phyloP scores from a whole-genome alignment of 176 grass and related monocot genomes.

The Bolboschoenus planiculmis region DNA sequence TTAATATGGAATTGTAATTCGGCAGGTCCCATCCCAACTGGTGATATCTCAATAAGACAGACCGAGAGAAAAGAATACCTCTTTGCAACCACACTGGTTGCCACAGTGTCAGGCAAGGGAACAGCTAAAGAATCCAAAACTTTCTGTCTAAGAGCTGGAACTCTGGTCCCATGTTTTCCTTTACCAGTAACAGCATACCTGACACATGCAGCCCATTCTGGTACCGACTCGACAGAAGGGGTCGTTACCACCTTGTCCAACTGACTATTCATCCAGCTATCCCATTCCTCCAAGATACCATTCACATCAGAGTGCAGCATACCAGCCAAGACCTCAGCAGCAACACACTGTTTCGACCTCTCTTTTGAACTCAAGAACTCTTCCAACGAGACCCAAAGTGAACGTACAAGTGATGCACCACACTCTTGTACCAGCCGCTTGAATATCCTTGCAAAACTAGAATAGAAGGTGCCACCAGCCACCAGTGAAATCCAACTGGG shows the following conservation, averaged over 20 bases:
- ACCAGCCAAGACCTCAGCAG: constrained; percentile 90
- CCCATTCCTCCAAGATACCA: constrained; percentile 44
- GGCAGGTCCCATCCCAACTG: constrained; percentile 54
- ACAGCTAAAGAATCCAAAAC: constrained; percentile 71
- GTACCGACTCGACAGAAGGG: constrained; percentile 85
- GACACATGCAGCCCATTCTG: constrained; percentile 96
- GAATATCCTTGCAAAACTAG: constrained; percentile 92
- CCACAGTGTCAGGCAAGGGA: constrained; percentile 47
- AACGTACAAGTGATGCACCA: constrained; percentile 48
- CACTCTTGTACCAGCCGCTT: constrained; percentile 93
- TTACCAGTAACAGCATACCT: constrained; percentile 92
- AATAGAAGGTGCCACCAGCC: constrained; percentile 54
- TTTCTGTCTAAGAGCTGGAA: constrained; percentile 69
- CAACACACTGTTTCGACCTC: constrained; percentile 93
- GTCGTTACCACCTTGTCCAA: constrained; percentile 65
- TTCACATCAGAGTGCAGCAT: constrained; percentile 81
- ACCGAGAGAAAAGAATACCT: constrained; percentile 91
- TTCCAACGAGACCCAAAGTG: constrained; percentile 49
- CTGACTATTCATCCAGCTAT: constrained; percentile 62
- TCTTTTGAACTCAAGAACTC: constrained; percentile 88
- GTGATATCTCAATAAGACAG: constrained; percentile 79
- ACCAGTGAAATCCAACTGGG: constrained; percentile 87
- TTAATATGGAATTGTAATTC: constrained; percentile 67
- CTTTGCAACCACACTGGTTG: constrained; percentile 77
- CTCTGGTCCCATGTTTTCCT: constrained; percentile 59